These are phyloP conservation scores for Spergularia marina DNA, from an alignment of 148 eudicot genomes.

Conservation along the genomic window DNA sequence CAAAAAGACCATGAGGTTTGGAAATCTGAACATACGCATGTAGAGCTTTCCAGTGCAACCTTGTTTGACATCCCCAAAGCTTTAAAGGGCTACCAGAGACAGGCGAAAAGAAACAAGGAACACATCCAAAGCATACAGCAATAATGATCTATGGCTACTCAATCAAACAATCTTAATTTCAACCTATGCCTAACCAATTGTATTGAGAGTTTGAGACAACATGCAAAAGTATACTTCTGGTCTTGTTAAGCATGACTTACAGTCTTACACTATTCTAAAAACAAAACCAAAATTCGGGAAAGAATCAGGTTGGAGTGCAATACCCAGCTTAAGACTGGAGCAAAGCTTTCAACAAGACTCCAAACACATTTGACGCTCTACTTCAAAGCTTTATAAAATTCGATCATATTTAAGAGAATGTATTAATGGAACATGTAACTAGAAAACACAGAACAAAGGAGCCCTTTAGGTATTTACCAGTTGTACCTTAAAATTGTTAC, in stretches of 20 bases:
- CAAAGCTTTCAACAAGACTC: neutral
- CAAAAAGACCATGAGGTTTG: neutral
- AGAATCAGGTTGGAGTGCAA: neutral
- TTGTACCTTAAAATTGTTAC: slow-evolving; percentile 17
- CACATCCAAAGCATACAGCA: neutral
- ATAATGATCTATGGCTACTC: neutral
- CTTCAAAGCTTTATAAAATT: neutral
- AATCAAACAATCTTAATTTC: too few relatives aligned
- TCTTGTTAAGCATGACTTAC: neutral
- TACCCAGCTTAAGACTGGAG: neutral
- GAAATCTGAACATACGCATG: neutral
- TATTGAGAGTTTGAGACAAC: too few relatives aligned
- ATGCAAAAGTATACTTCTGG: too few relatives aligned
- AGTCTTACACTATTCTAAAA: neutral
- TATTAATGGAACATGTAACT: neutral
- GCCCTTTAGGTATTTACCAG: neutral
- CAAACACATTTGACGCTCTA: neutral
- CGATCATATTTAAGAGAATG: neutral
- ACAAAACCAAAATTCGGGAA: neutral
- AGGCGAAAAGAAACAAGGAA: neutral
- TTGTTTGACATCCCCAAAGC: neutral
- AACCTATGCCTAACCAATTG: too few relatives aligned
- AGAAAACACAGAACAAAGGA: neutral
- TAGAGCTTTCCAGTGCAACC: neutral
- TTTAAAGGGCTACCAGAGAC: neutral